Conservation (phyloP, 345 rosid species). For the Psidium friedrichsthalianum region DNA sequence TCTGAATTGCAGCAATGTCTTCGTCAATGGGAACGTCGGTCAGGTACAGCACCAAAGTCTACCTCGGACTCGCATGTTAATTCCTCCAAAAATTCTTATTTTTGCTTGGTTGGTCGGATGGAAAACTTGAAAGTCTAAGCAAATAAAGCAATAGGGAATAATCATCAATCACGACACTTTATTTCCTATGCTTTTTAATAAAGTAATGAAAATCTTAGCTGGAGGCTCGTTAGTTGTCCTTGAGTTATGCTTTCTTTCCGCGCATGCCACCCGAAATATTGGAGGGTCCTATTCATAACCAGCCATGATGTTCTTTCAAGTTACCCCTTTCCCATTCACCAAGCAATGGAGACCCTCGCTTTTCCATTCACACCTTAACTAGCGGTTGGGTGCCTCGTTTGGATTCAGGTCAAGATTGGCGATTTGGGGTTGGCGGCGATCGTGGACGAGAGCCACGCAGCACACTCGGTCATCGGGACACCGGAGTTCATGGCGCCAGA, state of each 20-base stretch:
- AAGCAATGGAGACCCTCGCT: not conserved
- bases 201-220: not conserved
- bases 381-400: not conserved
- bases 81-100: not conserved
- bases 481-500: constrained; percentile 97
- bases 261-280: not conserved
- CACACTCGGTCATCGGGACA: constrained; percentile 78
- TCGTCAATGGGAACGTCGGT: constrained; percentile 79
- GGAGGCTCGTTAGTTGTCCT: not conserved
- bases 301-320: not conserved
- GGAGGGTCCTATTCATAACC: not conserved
- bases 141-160: not conserved
- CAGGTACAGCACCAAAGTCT: constrained; percentile 24
- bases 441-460: constrained; percentile 61
- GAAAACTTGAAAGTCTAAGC: not conserved
- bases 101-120: not conserved
- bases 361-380: not conserved
- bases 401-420: constrained; percentile 69
- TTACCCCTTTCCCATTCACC: not conserved
- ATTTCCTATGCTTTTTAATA: not conserved
- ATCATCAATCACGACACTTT: not conserved
- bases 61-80: not conserved
- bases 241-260: not conserved
- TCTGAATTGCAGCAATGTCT: constrained; percentile 83
- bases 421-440: constrained; percentile 76